These are phyloP conservation scores for Wallacemonas rigidus DNA, from an alignment of 208 protist genomes.

Conservation along the genomic window DNA sequence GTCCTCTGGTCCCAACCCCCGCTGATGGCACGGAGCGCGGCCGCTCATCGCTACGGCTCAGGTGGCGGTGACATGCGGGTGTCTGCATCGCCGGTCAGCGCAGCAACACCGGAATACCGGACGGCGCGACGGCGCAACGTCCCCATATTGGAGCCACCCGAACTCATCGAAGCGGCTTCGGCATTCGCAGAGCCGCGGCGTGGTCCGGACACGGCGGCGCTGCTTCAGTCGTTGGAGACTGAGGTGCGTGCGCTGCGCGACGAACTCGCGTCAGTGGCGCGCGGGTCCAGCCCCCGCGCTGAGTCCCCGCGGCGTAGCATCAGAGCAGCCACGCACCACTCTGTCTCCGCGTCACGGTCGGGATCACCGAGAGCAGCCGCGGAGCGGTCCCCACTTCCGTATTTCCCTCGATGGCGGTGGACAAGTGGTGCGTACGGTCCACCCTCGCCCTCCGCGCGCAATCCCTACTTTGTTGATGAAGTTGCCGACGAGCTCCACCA, in stretches of 20 bases:
- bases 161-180: slow-evolving; percentile 17
- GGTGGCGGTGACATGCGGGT: not conserved
- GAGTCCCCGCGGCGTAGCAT: too few species aligned
- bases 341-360: too few species aligned
- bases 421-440: not conserved
- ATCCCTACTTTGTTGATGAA: slow-evolving; percentile 22
- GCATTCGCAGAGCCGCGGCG: not conserved
- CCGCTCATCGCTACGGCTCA: not conserved
- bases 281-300: too few species aligned
- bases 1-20: not conserved
- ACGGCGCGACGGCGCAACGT: slow-evolving; percentile 18
- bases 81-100: not conserved
- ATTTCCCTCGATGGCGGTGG: not conserved
- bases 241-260: slow-evolving; percentile 4
- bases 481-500: slow-evolving; percentile 20
- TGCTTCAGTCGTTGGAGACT: slow-evolving; percentile 16
- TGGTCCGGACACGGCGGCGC: slow-evolving; percentile 17
- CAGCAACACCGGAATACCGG: not conserved
- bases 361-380: not conserved
- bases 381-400: not conserved
- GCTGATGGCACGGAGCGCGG: not conserved
- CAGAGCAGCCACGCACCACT: too few species aligned
- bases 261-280: not conserved
- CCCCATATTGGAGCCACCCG: slow-evolving; percentile 32
- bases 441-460: slow-evolving; percentile 7